phyloP scores from a whole-genome alignment of 306 rosid species.

The Alnus glutinosa region DNA sequence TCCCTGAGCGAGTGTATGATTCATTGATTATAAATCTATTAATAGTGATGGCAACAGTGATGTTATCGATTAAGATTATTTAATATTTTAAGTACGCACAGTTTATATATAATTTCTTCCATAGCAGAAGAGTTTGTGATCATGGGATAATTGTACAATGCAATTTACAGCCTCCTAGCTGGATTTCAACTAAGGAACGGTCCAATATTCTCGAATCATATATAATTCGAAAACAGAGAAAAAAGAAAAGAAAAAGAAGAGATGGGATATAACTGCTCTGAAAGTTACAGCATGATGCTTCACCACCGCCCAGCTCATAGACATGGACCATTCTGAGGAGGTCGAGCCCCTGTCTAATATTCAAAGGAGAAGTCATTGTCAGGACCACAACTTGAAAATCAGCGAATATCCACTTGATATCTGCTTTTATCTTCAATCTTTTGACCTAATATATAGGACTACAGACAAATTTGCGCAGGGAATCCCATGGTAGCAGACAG shows the following conservation, averaged over 20 bases:
- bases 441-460: slow-evolving; percentile 24
- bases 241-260: no score
- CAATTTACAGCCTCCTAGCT: neutral
- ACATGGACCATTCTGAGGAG: slow-evolving; percentile 12
- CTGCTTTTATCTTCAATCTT: slow-evolving; percentile 27
- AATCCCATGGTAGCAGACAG: neutral
- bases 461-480: slow-evolving; percentile 6
- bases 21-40: neutral
- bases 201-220: neutral
- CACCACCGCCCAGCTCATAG: slow-evolving; percentile 12
- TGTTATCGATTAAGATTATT: no score
- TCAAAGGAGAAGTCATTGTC: slow-evolving; percentile 21
- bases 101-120: no score
- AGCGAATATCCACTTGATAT: slow-evolving; percentile 26
- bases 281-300: slow-evolving; percentile 3
- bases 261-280: neutral
- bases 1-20: neutral
- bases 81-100: no score
- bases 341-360: neutral
- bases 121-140: no score
- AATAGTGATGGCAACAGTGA: no score
- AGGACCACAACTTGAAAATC: slow-evolving; percentile 29
- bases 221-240: neutral
- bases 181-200: neutral
- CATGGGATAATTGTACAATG: neutral